Conservation (phyloP, 805 yeast species). For the Myxozyma nipponensis region DNA sequence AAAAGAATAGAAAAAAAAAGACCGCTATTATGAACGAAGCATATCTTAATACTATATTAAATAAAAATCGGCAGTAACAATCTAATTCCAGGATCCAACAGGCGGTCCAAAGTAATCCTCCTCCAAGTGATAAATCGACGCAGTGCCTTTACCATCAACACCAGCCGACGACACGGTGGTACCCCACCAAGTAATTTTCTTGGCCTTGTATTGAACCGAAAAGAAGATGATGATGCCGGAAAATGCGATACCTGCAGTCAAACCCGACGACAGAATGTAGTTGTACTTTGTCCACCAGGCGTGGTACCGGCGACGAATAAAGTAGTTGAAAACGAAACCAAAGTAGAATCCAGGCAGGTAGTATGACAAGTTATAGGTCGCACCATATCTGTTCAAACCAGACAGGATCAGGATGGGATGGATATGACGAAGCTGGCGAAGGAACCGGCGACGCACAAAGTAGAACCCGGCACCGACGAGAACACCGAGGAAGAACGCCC, state of each 20-base stretch:
- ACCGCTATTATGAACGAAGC: too few relatives aligned
- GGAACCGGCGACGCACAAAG: conserved; percentile 11
- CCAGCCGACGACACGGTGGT: conserved; percentile 36
- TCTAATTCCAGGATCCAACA: conserved; percentile 30
- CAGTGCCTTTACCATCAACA: conserved; percentile 15
- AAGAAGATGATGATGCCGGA: conserved; percentile 59
- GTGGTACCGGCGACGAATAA: conserved; percentile 51
- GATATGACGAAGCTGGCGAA: conserved; percentile 11
- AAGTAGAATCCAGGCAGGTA: conserved; percentile 42
- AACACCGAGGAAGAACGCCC: conserved; percentile 29
- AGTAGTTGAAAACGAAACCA: conserved; percentile 55
- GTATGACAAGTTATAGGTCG: conserved; percentile 25
- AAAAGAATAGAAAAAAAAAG: background rate
- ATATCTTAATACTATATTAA: too few relatives aligned
- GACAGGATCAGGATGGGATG: conserved; percentile 28
- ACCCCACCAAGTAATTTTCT: conserved; percentile 57
- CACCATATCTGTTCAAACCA: conserved; percentile 24
- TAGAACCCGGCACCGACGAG: conserved; percentile 19
- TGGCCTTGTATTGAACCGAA: conserved; percentile 40
- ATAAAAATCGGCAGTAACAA: background rate
- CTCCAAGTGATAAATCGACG: conserved; percentile 6
- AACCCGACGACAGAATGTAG: conserved; percentile 60
- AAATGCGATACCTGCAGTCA: conserved; percentile 64
- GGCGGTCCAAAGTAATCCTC: conserved; percentile 34
- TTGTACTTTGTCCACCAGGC: conserved; percentile 77